phyloP scores from a whole-genome alignment of 345 rosid genomes.

The Linum trigynum region DNA sequence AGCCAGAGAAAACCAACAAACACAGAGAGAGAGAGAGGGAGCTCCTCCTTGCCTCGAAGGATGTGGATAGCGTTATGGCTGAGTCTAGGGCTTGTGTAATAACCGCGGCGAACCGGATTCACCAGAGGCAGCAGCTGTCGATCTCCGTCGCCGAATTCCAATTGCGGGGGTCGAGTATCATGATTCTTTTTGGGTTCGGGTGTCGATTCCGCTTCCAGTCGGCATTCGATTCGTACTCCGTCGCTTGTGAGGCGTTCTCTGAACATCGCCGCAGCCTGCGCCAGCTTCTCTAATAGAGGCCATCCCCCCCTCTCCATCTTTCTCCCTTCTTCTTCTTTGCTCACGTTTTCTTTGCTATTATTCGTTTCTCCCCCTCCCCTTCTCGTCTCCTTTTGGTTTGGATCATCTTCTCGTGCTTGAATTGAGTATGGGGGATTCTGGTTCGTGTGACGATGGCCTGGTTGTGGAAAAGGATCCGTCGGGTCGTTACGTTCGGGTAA shows the following conservation, averaged over 20 bases:
- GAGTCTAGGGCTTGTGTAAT: constrained; percentile 12
- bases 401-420: constrained; percentile 15
- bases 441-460: constrained; percentile 28
- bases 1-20: too few species aligned
- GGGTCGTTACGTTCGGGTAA: constrained; percentile 50
- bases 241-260: constrained; percentile 48
- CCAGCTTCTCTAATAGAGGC: neutral
- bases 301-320: too few species aligned
- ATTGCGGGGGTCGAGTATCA: constrained; percentile 14
- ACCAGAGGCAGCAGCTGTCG: neutral
- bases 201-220: constrained; percentile 46
- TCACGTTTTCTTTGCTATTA: constrained; percentile 7
- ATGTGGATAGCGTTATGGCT: constrained; percentile 15
- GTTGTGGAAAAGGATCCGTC: constrained; percentile 57
- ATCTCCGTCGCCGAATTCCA: constrained; percentile 3
- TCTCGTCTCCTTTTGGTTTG: constrained; percentile 6
- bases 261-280: constrained; percentile 16
- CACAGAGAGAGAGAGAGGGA: neutral
- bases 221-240: constrained; percentile 50
- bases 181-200: constrained; percentile 15
- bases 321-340: neutral
- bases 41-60: neutral
- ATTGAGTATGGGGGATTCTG: constrained; percentile 25
- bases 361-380: neutral
- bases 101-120: constrained; percentile 13